phyloP scores from a whole-genome alignment of 2,329 filamentous ascomycete genomes.

The Calonectria honghensis region DNA sequence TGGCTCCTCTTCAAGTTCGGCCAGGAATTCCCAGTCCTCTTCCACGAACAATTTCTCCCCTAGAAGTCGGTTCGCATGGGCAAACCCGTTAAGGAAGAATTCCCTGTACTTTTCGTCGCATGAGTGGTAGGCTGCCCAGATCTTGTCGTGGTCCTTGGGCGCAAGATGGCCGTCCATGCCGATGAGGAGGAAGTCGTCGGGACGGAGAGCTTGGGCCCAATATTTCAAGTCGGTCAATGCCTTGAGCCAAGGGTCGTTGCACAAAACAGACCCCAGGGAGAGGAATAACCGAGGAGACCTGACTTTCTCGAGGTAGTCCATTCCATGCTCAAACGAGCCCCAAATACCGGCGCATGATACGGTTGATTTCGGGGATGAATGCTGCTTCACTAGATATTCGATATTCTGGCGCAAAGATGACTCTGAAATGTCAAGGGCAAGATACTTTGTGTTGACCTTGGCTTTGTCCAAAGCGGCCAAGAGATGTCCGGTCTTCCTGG shows the following conservation, averaged over 20 bases:
- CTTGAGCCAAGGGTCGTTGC: conserved; percentile 62
- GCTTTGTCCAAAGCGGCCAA: conserved; percentile 60
- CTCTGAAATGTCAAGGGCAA: conserved; percentile 64
- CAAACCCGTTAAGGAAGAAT: conserved; percentile 64
- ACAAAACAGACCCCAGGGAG: conserved; percentile 65
- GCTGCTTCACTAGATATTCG: conserved; percentile 55
- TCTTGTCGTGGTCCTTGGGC: conserved; percentile 58
- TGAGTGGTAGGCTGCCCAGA: conserved; percentile 64
- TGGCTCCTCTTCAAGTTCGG: conserved; percentile 60
- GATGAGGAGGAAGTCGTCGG: conserved; percentile 61
- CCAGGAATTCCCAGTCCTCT: conserved; percentile 62
- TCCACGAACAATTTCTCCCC: conserved; percentile 60
- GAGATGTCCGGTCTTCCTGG: conserved; percentile 63
- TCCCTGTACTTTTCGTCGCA: conserved; percentile 58
- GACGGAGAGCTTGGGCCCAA: conserved; percentile 61
- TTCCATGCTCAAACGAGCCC: conserved; percentile 63
- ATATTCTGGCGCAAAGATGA: conserved; percentile 61
- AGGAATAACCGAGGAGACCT: conserved; percentile 61
- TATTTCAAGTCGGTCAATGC: conserved; percentile 60
- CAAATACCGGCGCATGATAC: conserved; percentile 63
- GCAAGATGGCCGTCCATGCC: conserved; percentile 65
- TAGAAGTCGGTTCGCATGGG: conserved; percentile 60
- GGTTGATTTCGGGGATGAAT: conserved; percentile 51
- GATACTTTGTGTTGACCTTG: conserved; percentile 57
- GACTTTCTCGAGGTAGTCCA: conserved; percentile 57